A percentile compares a stretch with the other conserved stretches of the same genome.
Conservation (phyloP, 192 early-diverging fungal species). For the Glomus cerebriforme region DNA sequence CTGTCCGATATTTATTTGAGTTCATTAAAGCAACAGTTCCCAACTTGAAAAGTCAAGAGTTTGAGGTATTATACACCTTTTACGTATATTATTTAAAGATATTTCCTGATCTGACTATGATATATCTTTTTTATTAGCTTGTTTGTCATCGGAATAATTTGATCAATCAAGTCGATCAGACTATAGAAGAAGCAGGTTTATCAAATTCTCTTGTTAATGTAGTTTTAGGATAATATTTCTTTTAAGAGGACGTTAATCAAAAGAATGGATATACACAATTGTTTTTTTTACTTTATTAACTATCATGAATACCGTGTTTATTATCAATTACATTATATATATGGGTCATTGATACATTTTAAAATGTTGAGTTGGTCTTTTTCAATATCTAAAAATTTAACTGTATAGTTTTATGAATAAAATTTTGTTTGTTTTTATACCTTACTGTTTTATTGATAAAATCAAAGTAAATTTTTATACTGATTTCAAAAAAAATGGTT, state of each 20-base stretch:
- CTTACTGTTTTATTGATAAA: neutral
- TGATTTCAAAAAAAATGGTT: neutral
- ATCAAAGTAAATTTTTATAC: neutral
- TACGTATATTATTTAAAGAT: neutral
- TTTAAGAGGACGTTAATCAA: neutral
- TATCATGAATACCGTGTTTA: neutral
- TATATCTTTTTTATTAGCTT: constrained; percentile 1
- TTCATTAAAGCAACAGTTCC: constrained; percentile 76
- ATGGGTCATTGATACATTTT: neutral
- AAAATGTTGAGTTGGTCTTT: neutral
- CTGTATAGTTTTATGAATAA: neutral
- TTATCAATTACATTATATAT: neutral
- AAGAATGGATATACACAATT: neutral
- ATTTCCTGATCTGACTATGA: neutral
- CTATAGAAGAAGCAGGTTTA: constrained; percentile 7
- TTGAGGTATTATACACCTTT: constrained; percentile 59
- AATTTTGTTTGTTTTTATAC: neutral
- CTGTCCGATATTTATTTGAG: constrained; percentile 78
- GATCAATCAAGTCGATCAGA: neutral
- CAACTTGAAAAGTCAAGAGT: constrained; percentile 60
- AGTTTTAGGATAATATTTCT: neutral
- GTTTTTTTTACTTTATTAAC: neutral
- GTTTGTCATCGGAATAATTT: constrained; percentile 1
- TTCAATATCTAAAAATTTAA: neutral
- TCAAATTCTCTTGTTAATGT: constrained; percentile 16